Percentiles rank a stretch among this genome's conserved stretches.
These are phyloP conservation scores for Alternaria angustiovoidea DNA, from an alignment of 2,329 filamentous ascomycete species.

Conservation along the genomic window DNA sequence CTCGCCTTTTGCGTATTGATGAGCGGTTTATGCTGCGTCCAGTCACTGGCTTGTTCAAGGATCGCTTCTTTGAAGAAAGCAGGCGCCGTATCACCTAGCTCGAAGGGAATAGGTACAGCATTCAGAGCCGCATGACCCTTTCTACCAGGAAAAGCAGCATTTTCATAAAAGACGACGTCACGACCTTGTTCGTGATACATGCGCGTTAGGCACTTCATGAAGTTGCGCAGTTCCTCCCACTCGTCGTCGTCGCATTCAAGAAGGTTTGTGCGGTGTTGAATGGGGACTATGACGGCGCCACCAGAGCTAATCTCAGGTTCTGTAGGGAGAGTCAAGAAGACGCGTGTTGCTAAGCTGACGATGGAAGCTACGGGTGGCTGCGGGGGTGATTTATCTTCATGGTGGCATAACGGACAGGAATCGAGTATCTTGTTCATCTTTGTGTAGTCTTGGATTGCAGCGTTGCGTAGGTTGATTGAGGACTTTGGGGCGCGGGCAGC, in stretches of 20 bases:
- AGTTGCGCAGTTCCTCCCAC: constrained; percentile 98
- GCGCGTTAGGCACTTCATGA: constrained; percentile 94
- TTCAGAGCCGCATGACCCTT: constrained; percentile 86
- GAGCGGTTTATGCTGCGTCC: constrained; percentile 93
- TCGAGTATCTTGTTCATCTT: constrained; percentile 88
- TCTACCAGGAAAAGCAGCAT: constrained; percentile 81
- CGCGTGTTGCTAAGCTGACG: constrained; percentile 83
- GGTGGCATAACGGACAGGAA: constrained; percentile 87
- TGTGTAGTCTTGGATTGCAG: constrained; percentile 86
- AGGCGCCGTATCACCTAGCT: constrained; percentile 87
- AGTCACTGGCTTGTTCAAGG: constrained; percentile 85
- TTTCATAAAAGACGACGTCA: constrained; percentile 97
- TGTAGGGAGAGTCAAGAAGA: constrained; percentile 87
- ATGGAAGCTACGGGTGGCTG: constrained; percentile 79
- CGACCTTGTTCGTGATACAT: constrained; percentile 94
- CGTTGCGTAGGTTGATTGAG: constrained; percentile 85
- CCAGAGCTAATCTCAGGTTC: constrained; percentile 86
- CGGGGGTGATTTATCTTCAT: constrained; percentile 78
- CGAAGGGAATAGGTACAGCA: constrained; percentile 87
- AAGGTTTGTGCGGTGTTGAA: constrained; percentile 86
- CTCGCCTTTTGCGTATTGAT: constrained; percentile 81
- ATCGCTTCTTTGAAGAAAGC: constrained; percentile 97
- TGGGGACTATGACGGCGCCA: constrained; percentile 86
- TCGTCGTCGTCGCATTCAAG: constrained; percentile 99
- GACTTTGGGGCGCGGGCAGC: constrained; percentile 87